Evolutionary conservation across 768 basidiomycete species (phyloP).

Genomic region (Terana coerulea): DNA sequence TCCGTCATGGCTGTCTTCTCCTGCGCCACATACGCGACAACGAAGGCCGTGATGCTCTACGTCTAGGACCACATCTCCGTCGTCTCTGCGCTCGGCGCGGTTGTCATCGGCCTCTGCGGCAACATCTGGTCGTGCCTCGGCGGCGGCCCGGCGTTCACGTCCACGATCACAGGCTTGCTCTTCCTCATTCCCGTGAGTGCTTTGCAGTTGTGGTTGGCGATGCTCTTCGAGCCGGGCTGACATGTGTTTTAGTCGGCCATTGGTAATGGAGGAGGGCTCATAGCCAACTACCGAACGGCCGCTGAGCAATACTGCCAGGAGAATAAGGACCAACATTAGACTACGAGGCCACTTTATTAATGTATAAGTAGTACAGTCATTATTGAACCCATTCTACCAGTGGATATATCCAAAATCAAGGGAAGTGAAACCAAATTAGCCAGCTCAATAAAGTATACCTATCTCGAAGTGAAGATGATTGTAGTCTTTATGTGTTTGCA

Average conservation of each 20-base stretch:
- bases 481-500: too few species aligned
- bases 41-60: slow-evolving; percentile 56
- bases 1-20: slow-evolving; percentile 77
- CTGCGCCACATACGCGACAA: slow-evolving; percentile 70
- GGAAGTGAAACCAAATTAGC: too few species aligned
- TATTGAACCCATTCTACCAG: too few species aligned
- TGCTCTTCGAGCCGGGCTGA: too few species aligned
- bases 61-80: slow-evolving; percentile 69
- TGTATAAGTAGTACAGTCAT: too few species aligned
- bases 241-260: slow-evolving; percentile 77
- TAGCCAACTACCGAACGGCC: slow-evolving; percentile 55
- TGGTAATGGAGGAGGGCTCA: slow-evolving; percentile 69
- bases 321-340: too few species aligned
- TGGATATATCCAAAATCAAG: too few species aligned
- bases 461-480: too few species aligned
- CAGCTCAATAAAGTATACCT: too few species aligned
- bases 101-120: slow-evolving; percentile 74
- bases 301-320: slow-evolving; percentile 71
- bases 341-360: too few species aligned
- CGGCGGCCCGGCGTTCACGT: slow-evolving; percentile 81
- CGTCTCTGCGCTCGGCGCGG: slow-evolving; percentile 74
- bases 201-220: too few species aligned
- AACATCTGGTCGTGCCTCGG: slow-evolving; percentile 76
- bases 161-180: slow-evolving; percentile 91
- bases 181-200: slow-evolving; percentile 80